Conservation (phyloP, 1,284 basidiomycete genomes). For the Cerioporus squamosus region DNA sequence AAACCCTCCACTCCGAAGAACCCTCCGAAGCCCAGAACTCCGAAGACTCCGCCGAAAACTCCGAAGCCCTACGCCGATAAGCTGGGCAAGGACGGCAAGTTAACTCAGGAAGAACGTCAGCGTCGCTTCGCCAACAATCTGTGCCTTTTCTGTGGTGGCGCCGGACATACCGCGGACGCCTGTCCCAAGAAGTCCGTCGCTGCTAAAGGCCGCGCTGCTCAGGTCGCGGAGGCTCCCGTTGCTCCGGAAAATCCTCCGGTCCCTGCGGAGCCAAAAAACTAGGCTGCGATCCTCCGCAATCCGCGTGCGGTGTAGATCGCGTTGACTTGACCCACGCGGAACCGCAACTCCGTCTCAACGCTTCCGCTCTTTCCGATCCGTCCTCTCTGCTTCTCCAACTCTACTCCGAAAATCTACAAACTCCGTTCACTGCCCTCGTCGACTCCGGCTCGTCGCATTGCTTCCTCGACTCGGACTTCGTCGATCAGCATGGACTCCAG, state of each 20-base stretch:
- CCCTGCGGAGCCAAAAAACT: conserved; percentile 6
- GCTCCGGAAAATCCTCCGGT: conserved; percentile 1
- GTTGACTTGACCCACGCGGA: conserved; percentile 3
- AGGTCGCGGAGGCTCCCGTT: neutral
- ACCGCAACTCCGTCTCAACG: conserved; percentile 1
- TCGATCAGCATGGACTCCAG: neutral
- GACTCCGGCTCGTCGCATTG: conserved; percentile 11
- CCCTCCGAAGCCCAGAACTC: neutral
- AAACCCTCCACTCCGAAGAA: neutral
- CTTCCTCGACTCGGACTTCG: conserved; percentile 9
- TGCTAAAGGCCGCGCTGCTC: neutral
- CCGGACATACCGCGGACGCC: neutral
- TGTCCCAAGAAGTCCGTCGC: conserved; percentile 22
- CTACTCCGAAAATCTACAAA: neutral
- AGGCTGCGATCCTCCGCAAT: conserved; percentile 5
- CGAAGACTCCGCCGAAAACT: neutral
- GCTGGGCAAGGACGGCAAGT: conserved; percentile 8
- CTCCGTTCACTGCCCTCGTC: neutral
- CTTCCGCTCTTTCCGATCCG: conserved; percentile 9
- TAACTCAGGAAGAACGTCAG: conserved; percentile 5
- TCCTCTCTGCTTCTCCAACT: neutral
- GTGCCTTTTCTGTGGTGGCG: conserved; percentile 7
- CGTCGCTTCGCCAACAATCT: conserved; percentile 7
- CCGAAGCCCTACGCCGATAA: conserved; percentile 7
- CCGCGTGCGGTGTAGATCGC: neutral